Percentiles rank a stretch among this genome's conserved stretches.
phyloP scores from a whole-genome alignment of 768 basidiomycete genomes.

The Galerina sulciceps region DNA sequence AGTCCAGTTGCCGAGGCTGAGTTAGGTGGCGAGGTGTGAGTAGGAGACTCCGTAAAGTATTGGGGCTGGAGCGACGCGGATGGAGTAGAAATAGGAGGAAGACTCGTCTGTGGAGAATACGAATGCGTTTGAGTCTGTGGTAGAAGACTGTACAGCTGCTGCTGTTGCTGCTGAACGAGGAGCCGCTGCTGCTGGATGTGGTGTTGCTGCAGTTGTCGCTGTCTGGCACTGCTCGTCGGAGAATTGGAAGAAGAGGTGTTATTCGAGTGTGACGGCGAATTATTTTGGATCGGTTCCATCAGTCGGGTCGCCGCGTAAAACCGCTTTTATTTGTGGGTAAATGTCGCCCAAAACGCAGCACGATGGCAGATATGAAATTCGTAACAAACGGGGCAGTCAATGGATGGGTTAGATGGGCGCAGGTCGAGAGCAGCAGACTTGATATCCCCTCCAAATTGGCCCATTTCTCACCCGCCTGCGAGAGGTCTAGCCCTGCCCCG shows the following conservation, averaged over 20 bases:
- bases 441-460: slow-evolving; percentile 6
- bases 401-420: slow-evolving; percentile 6
- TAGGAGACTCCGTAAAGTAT: slow-evolving; percentile 22
- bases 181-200: slow-evolving; percentile 13
- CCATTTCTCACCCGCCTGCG: slow-evolving; percentile 2
- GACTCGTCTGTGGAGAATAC: slow-evolving; percentile 10
- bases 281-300: slow-evolving; percentile 22
- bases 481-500: neutral
- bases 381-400: slow-evolving; percentile 7
- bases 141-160: slow-evolving; percentile 20
- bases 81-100: slow-evolving; percentile 14
- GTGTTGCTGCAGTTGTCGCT: slow-evolving; percentile 11
- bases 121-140: slow-evolving; percentile 10
- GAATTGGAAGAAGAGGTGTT: slow-evolving; percentile 7
- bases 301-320: slow-evolving; percentile 10
- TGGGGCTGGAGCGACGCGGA: slow-evolving; percentile 20
- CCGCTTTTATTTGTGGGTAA: slow-evolving; percentile 12
- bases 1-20: slow-evolving; percentile 10
- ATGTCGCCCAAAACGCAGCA: slow-evolving; percentile 1
- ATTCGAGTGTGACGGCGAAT: slow-evolving; percentile 9
- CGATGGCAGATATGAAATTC: neutral
- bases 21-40: slow-evolving; percentile 31
- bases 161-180: slow-evolving; percentile 20
- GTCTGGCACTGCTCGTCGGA: slow-evolving; percentile 7
- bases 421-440: slow-evolving; percentile 12